A percentile compares a stretch with the other conserved stretches of the same genome.
phyloP scores from a whole-genome alignment of 805 yeast species.

The Sugiyamaella qingdaonensis region DNA sequence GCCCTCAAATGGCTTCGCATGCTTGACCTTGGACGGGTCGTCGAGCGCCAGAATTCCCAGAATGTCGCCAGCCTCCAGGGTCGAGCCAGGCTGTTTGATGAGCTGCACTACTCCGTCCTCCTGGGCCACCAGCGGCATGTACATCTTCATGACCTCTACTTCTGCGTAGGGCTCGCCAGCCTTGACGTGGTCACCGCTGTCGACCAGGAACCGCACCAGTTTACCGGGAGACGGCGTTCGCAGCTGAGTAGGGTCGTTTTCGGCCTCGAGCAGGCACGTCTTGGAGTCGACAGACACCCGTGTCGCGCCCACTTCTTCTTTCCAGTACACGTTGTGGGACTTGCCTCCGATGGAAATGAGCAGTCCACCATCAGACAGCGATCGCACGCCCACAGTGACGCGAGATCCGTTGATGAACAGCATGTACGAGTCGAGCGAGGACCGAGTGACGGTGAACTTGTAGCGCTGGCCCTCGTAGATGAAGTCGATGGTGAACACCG shows the following conservation, averaged over 20 bases:
- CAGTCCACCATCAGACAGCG: constrained; percentile 93
- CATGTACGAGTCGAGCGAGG: constrained; percentile 80
- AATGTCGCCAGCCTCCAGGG: constrained; percentile 93
- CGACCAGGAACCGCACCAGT: constrained; percentile 86
- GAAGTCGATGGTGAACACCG: constrained; percentile 89
- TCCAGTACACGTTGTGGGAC: constrained; percentile 95
- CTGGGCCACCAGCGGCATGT: constrained; percentile 92
- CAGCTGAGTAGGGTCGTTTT: constrained; percentile 97
- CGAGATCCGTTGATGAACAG: constrained; percentile 91
- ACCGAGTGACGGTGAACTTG: constrained; percentile 92
- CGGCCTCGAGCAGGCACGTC: constrained; percentile 90
- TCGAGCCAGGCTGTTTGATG: constrained; percentile 97
- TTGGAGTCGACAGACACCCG: constrained; percentile 92
- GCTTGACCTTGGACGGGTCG: constrained; percentile 96
- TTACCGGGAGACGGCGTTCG: constrained; percentile 99
- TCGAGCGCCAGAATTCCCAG: constrained; percentile 91
- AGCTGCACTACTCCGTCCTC: constrained; percentile 91
- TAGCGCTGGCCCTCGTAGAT: constrained; percentile 91
- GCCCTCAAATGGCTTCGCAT: constrained; percentile 92
- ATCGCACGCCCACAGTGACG: constrained; percentile 78
- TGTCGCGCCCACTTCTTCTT: constrained; percentile 94
- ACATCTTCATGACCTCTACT: constrained; percentile 99
- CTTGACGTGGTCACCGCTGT: constrained; percentile 86
- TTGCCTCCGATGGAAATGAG: constrained; percentile 84
- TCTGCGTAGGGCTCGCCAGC: constrained; percentile 96